A percentile compares a stretch with the other conserved stretches of the same genome.
phyloP scores from a whole-genome alignment of 352 stramenopile genomes.

The Globisporangium lucens region DNA sequence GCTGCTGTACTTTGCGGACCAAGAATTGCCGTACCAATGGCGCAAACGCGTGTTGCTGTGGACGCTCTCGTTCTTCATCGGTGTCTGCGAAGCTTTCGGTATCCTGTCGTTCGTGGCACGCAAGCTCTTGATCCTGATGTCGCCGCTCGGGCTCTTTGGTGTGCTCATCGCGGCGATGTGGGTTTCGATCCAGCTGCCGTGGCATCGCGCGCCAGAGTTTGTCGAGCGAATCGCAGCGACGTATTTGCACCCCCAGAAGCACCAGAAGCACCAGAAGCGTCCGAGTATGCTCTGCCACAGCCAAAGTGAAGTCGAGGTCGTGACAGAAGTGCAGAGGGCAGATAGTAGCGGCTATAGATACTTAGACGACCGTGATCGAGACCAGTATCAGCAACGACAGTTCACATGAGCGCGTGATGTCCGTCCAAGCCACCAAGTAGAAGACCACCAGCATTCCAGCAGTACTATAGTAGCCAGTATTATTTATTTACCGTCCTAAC shows the following conservation, averaged over 20 bases:
- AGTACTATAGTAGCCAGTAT: neutral
- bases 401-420: constrained; percentile 1
- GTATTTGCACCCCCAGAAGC: constrained; percentile 7
- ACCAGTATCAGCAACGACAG: constrained; percentile 1
- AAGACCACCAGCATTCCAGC: neutral
- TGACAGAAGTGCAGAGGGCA: constrained; percentile 5
- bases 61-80: constrained; percentile 27
- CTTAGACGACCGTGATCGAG: neutral
- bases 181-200: constrained; percentile 40
- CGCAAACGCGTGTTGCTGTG: constrained; percentile 38
- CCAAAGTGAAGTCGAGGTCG: constrained; percentile 9
- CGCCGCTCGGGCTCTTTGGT: constrained; percentile 26
- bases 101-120: constrained; percentile 21
- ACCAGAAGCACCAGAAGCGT: constrained; percentile 11
- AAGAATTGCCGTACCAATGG: constrained; percentile 41
- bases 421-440: neutral
- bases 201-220: constrained; percentile 26
- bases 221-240: constrained; percentile 6
- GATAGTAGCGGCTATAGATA: neutral
- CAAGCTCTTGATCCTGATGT: constrained; percentile 24
- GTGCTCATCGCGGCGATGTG: constrained; percentile 41
- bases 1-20: constrained; percentile 53
- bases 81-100: constrained; percentile 24
- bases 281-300: constrained; percentile 9
- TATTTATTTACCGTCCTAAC: constrained; percentile 9